Evolutionary conservation across 129 eudicot genomes (phyloP).

Genomic region (Smallanthus sonchifolius): DNA sequence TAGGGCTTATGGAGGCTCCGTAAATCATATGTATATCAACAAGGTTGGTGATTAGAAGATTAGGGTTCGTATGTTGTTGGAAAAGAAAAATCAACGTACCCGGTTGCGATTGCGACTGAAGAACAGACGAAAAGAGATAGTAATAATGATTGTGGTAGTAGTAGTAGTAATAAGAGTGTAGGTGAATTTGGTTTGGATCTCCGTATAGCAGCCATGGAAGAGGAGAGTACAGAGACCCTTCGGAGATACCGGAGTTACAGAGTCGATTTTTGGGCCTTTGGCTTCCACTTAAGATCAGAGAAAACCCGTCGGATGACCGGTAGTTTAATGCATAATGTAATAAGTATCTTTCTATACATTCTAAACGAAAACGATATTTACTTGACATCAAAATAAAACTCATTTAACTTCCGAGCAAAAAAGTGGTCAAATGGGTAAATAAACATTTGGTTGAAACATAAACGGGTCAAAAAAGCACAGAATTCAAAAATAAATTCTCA

Average conservation of each 20-base stretch:
- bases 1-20: not conserved
- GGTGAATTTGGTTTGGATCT: constrained; percentile 25
- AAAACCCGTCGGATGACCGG: too few species aligned
- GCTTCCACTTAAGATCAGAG: not conserved
- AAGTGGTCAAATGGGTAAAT: too few species aligned
- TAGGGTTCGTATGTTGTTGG: constrained; percentile 1
- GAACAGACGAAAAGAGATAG: constrained; percentile 19
- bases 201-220: constrained; percentile 34
- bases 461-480: too few species aligned
- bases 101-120: constrained; percentile 19
- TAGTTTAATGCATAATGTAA: too few species aligned
- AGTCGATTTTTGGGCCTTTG: not conserved
- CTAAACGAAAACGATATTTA: too few species aligned
- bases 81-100: constrained; percentile 17
- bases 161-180: constrained; percentile 17
- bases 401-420: too few species aligned
- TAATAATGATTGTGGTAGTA: not conserved
- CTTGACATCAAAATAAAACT: too few species aligned
- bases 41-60: not conserved
- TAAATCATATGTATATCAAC: not conserved
- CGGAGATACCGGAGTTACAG: constrained; percentile 17
- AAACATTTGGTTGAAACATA: too few species aligned
- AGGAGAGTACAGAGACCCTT: constrained; percentile 13
- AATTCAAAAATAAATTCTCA: too few species aligned
- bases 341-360: too few species aligned